phyloP scores from a whole-genome alignment of 2,329 filamentous ascomycete species.

The Colletotrichum costaricense region DNA sequence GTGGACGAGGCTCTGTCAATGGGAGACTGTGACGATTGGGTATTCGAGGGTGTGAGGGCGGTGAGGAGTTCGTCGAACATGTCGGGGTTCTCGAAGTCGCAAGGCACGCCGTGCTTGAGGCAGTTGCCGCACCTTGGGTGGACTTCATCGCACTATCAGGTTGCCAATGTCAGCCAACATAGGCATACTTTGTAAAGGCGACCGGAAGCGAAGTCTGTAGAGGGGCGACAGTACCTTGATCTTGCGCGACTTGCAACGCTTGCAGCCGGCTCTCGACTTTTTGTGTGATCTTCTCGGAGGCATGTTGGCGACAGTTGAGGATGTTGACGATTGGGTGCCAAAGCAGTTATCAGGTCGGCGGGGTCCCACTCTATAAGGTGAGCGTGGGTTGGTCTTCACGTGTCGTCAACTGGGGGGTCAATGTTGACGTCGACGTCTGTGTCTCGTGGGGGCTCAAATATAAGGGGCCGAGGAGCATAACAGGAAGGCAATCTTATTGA shows the following conservation, averaged over 20 bases:
- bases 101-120: slow-evolving; percentile 73
- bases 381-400: slow-evolving; percentile 14
- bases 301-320: slow-evolving; percentile 52
- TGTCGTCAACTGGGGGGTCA: slow-evolving; percentile 16
- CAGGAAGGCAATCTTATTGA: slow-evolving; percentile 14
- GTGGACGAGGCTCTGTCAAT: slow-evolving; percentile 37
- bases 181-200: not conserved
- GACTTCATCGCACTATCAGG: slow-evolving; percentile 70
- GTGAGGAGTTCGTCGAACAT: slow-evolving; percentile 57
- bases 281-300: slow-evolving; percentile 76
- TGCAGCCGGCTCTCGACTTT: slow-evolving; percentile 75
- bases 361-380: slow-evolving; percentile 29
- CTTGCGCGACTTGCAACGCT: slow-evolving; percentile 74
- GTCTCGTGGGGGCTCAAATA: slow-evolving; percentile 2
- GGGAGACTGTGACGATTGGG: slow-evolving; percentile 39
- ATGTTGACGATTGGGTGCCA: not conserved
- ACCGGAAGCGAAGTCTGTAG: not conserved
- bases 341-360: not conserved
- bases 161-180: not conserved
- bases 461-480: slow-evolving; percentile 20
- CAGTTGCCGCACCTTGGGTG: slow-evolving; percentile 76
- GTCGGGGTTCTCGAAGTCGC: slow-evolving; percentile 70
- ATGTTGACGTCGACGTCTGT: slow-evolving; percentile 17
- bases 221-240: slow-evolving; percentile 66
- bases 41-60: slow-evolving; percentile 38